These are phyloP conservation scores for Zygosaccharomyces lentus DNA, from an alignment of 805 yeast species.

Conservation along the genomic window DNA sequence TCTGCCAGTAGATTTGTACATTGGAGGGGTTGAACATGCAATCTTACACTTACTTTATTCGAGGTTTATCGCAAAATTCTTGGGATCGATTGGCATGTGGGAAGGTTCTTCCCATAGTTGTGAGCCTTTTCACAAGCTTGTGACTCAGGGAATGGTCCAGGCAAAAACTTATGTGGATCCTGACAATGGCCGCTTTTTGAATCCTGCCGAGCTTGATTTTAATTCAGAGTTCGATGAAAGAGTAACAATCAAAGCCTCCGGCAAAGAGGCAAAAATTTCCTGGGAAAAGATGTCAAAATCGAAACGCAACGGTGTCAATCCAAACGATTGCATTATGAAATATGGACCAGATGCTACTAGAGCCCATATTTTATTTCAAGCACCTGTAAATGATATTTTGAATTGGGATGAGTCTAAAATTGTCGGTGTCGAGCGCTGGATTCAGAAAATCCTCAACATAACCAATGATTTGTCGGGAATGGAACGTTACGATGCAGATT, in stretches of 20 bases:
- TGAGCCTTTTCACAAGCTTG: slow-evolving; percentile 76
- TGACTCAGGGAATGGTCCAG: slow-evolving; percentile 98
- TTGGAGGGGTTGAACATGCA: slow-evolving; percentile 97
- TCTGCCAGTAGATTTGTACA: slow-evolving; percentile 84
- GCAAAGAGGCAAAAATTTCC: slow-evolving; percentile 48
- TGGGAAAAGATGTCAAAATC: slow-evolving; percentile 97
- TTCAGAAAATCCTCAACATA: slow-evolving; percentile 48
- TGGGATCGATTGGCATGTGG: slow-evolving; percentile 66
- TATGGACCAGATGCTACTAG: slow-evolving; percentile 95
- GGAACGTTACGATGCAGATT: slow-evolving; percentile 7
- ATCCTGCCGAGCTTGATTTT: slow-evolving; percentile 65
- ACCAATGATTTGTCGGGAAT: slow-evolving; percentile 10
- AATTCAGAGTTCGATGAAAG: slow-evolving; percentile 39
- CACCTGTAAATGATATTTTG: slow-evolving; percentile 76
- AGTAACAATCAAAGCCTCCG: slow-evolving; percentile 43
- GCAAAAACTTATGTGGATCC: slow-evolving; percentile 82
- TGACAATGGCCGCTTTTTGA: slow-evolving; percentile 64
- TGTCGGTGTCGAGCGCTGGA: slow-evolving; percentile 85
- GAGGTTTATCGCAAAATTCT: slow-evolving; percentile 78
- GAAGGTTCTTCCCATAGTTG: slow-evolving; percentile 51
- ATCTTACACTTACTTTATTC: slow-evolving; percentile 85
- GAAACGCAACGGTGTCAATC: slow-evolving; percentile 91
- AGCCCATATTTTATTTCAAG: slow-evolving; percentile 89
- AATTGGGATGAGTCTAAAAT: slow-evolving; percentile 90
- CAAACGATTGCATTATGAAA: slow-evolving; percentile 61